Evolutionary conservation across 208 protist species (phyloP).

Genomic region (Phytomonas francai): DNA sequence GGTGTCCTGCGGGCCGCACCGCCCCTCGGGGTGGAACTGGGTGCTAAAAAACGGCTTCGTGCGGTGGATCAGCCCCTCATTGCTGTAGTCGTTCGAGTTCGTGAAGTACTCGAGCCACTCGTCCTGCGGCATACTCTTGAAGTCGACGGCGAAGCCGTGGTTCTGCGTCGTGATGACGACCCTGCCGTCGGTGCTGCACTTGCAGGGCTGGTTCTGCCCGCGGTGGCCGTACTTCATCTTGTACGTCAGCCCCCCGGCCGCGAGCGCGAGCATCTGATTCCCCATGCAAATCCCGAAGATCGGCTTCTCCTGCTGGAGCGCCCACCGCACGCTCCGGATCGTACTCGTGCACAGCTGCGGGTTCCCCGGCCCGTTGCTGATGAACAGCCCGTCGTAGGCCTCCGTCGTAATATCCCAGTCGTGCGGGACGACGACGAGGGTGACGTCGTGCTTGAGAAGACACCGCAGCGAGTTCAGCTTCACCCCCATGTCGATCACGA

Average conservation of each 20-base stretch:
- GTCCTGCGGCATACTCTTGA: conserved; percentile 71
- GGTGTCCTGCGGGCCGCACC: conserved; percentile 95
- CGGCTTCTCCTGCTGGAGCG: conserved; percentile 83
- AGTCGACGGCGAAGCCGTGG: conserved; percentile 97
- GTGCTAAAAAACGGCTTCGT: conserved; percentile 95
- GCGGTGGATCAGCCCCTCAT: conserved; percentile 95
- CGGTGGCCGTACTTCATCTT: conserved; percentile 99
- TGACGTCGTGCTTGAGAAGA: conserved; percentile 85
- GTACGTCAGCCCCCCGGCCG: conserved; percentile 90
- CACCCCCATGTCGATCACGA: conserved; percentile 92
- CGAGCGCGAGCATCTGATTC: conserved; percentile 96
- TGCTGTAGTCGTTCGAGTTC: conserved; percentile 97
- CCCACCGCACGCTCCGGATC: conserved; percentile 92
- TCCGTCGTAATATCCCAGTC: conserved; percentile 95
- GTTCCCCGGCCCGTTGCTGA: conserved; percentile 94
- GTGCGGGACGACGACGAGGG: conserved; percentile 76
- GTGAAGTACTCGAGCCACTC: conserved; percentile 94
- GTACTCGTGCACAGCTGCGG: conserved; percentile 85
- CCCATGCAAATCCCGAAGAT: conserved; percentile 99
- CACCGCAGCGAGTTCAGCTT: conserved; percentile 94
- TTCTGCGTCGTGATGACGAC: conserved; percentile 98
- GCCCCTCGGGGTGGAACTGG: conserved; percentile 98
- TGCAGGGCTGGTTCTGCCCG: conserved; percentile 97
- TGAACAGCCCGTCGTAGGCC: conserved; percentile 96
- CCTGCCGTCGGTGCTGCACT: conserved; percentile 64